Conservation (phyloP, 2,329 filamentous ascomycete species). For the Sporothrix curviconia region DNA sequence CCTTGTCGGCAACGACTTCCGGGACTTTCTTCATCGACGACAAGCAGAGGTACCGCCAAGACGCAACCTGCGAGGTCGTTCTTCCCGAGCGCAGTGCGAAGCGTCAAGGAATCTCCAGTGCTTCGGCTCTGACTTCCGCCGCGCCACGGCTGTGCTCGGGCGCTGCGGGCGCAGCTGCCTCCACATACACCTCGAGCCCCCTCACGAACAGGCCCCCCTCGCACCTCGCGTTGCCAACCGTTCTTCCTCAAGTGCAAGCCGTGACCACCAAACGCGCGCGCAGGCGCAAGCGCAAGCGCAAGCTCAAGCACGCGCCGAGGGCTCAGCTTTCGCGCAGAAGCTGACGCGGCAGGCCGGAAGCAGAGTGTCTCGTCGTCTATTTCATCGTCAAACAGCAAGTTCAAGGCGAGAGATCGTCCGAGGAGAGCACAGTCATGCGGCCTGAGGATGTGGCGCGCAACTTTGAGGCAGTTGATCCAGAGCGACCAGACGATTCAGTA, state of each 20-base stretch:
- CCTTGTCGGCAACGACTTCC: conserved; percentile 26
- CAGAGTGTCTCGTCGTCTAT: conserved; percentile 44
- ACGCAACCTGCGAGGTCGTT: conserved; percentile 4
- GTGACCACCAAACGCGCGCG: not conserved
- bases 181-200: not conserved
- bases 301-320: not conserved
- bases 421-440: conserved; percentile 45
- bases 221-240: not conserved
- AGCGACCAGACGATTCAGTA: conserved; percentile 79
- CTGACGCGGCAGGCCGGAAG: conserved; percentile 24
- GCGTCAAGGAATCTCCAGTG: conserved; percentile 6
- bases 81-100: conserved; percentile 21
- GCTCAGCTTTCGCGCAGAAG: conserved; percentile 10
- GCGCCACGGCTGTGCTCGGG: no score
- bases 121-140: not conserved
- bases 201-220: conserved; percentile 6
- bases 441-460: conserved; percentile 57
- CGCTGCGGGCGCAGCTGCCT: not conserved
- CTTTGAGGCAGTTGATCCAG: conserved; percentile 73
- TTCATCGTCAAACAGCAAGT: conserved; percentile 43
- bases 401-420: conserved; percentile 51
- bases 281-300: not conserved
- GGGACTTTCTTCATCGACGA: conserved; percentile 31
- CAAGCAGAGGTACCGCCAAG: conserved; percentile 30
- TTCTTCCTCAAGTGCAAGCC: not conserved